Base-by-base conservation (phyloP, 352 stramenopile species). In the Globisporangium recalcitrans region DNA sequence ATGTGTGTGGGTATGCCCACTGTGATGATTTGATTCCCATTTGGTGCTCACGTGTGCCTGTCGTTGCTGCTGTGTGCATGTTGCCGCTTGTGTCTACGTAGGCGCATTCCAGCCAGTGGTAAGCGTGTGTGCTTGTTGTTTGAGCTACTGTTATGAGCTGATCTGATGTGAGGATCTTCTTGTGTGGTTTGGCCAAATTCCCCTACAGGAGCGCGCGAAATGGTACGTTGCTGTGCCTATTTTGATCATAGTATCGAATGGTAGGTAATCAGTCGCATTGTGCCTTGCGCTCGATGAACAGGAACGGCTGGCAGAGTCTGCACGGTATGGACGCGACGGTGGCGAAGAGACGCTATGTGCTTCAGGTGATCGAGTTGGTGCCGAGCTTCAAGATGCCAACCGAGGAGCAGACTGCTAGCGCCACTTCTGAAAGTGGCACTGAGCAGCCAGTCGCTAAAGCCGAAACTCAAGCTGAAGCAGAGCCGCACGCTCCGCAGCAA, bases 41-140 rank as follows among this genome's bases (percentile, higher is more conserved):
- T 11, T 26, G 27, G 19, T 27, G 31, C 26, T 55, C n/a, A 55
- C 49, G 19, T 36, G 8, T 34, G 11, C 11, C 10, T 52, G 14
- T 51, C 4, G 7, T 9, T 34, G 10, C 3, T 36, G 9, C n/a
- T 27, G 22, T 29, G 11, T 42, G 2, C 52, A 22, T 47, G 36
- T 56, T 26, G 14, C 10, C 10, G 44, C 32, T 10, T 60, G 16
- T 38, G 22, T 53, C 34, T 24, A 21, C 1, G 2, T 52, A 82
- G 74, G 74, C 55, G 73, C 72, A 0, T 89, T 85, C 68, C 78
- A 84, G 44, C 70, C 68, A 11, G 72, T 90, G 59, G 74, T 81
- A 67, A 24, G 69, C 71, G 46, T 8, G 38, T 52, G 7, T 51
- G 6, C 27, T 7, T 52, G 51, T 63, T 31, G 24, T 53, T 9